These are phyloP conservation scores for Uronychia setigera DNA, from an alignment of 73 alveolate species.

Conservation along the genomic window DNA sequence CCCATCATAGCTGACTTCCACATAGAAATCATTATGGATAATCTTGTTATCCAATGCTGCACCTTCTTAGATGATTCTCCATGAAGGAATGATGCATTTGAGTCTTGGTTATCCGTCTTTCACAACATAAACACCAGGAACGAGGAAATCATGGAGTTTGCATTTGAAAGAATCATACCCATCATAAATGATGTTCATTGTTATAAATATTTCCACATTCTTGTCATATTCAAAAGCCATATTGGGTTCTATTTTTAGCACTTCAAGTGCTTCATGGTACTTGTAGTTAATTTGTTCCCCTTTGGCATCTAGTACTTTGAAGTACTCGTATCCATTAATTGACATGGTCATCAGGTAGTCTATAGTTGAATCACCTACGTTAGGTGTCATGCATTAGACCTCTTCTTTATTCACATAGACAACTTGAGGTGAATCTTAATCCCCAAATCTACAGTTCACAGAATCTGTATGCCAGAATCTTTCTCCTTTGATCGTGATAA, in stretches of 20 bases:
- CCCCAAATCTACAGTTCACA: slow-evolving; percentile 48
- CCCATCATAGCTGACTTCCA: slow-evolving; percentile 37
- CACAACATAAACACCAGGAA: slow-evolving; percentile 15
- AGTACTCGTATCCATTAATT: slow-evolving; percentile 31
- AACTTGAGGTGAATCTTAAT: slow-evolving; percentile 1
- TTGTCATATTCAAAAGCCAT: slow-evolving; percentile 23
- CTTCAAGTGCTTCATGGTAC: slow-evolving; percentile 13
- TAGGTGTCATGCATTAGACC: slow-evolving; percentile 32
- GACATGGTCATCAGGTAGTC: slow-evolving; percentile 27
- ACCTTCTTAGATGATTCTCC: neutral
- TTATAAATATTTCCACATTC: slow-evolving; percentile 4
- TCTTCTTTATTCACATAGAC: slow-evolving; percentile 10
- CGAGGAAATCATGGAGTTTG: slow-evolving; percentile 30
- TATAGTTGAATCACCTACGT: neutral
- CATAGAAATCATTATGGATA: neutral
- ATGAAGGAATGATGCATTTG: slow-evolving; percentile 41
- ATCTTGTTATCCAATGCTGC: slow-evolving; percentile 13
- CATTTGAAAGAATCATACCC: slow-evolving; percentile 18
- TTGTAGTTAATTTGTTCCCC: neutral
- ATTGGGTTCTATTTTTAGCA: slow-evolving; percentile 19
- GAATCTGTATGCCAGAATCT: slow-evolving; percentile 22
- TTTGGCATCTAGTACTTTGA: neutral
- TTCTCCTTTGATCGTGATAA: slow-evolving; percentile 19
- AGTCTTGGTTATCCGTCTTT: slow-evolving; percentile 4
- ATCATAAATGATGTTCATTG: slow-evolving; percentile 5